Base-by-base conservation (phyloP, 2,329 filamentous ascomycete genomes). In the Verticillium nubilum region DNA sequence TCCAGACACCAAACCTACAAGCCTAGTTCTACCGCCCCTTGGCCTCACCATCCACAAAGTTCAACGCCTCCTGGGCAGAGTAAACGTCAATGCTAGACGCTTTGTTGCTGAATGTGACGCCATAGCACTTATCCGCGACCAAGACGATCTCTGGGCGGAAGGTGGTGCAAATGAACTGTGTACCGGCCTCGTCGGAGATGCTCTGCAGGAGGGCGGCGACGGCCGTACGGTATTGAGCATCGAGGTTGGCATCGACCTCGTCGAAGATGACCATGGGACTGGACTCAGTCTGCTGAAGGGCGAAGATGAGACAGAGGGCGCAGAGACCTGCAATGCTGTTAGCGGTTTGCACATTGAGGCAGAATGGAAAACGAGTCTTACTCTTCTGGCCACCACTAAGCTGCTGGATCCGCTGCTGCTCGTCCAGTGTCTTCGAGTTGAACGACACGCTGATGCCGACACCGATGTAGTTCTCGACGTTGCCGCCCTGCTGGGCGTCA, bases 231-330 rank as follows among this genome's bases (percentile, higher is more conserved):
- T 99, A 99, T 75, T 99, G 95, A 1, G 95, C 93, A 73, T 99
- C 95, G 26, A 99, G 84, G 72, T 99, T 99, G 73, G 95, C 95
- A 71, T 99, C 95, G 64, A 99, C 97, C 76, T 99, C 95, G 73
- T 99, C 95, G 68, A 99, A 99, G 69, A 99, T 93, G 73, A 99
- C 97, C 82, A 99, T 98, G 1, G 95, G 95, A 52, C 94, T 96
- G 10, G 94, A 95, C 72, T 99, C 95, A 61, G 94, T 97, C 67
- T 93, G 91, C 75, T 99, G 95, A 66, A 99, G 96, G n/a, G 95
- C 95, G 72, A 99, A 99, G 66, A 99, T 96, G 57, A 99, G 86
- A 52, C 95, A 96, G n/a, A 99, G 85, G 10, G 95, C 95, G 74
- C 94, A 98, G 63, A 98, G 81, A 85, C 91, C 90, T 92, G 63